These are phyloP conservation scores for Rossbeevera mucosa DNA, from an alignment of 768 basidiomycete genomes.

Conservation along the genomic window DNA sequence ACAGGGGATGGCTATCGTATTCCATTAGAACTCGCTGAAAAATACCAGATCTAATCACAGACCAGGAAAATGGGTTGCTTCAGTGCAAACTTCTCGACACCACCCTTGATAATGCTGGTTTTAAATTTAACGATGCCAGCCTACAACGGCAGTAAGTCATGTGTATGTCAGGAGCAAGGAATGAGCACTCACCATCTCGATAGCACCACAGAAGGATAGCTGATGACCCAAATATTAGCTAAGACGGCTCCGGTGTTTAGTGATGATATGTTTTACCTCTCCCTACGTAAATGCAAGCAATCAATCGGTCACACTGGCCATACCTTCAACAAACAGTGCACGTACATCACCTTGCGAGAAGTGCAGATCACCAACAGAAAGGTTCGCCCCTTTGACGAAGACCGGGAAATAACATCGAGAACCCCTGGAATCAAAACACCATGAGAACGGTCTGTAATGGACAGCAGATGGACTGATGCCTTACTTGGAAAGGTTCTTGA, in stretches of 20 bases:
- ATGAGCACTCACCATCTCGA: constrained; percentile 55
- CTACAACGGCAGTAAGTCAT: constrained; percentile 23
- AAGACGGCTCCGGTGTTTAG: background rate
- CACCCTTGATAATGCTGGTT: constrained; percentile 68
- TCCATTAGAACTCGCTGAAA: background rate
- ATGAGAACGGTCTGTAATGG: background rate
- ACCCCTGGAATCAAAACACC: constrained; percentile 35
- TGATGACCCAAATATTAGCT: constrained; percentile 17
- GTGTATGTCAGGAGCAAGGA: background rate
- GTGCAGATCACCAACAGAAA: constrained; percentile 76
- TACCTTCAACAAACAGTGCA: background rate
- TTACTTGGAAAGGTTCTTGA: constrained; percentile 69
- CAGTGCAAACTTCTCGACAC: constrained; percentile 67
- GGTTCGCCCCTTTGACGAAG: constrained; percentile 68
- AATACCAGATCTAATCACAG: constrained; percentile 13
- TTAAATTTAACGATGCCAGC: constrained; percentile 71
- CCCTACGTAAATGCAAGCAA: constrained; percentile 36
- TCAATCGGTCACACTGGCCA: background rate
- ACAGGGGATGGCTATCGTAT: constrained; percentile 58
- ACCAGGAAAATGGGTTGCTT: constrained; percentile 52
- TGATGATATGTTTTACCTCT: constrained; percentile 43
- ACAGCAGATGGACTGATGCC: background rate
- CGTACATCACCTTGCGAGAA: constrained; percentile 73
- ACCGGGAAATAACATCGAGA: constrained; percentile 76
- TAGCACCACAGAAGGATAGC: constrained; percentile 74